These are phyloP conservation scores for Prunus campanulata DNA, from an alignment of 306 rosid species.

Conservation along the genomic window DNA sequence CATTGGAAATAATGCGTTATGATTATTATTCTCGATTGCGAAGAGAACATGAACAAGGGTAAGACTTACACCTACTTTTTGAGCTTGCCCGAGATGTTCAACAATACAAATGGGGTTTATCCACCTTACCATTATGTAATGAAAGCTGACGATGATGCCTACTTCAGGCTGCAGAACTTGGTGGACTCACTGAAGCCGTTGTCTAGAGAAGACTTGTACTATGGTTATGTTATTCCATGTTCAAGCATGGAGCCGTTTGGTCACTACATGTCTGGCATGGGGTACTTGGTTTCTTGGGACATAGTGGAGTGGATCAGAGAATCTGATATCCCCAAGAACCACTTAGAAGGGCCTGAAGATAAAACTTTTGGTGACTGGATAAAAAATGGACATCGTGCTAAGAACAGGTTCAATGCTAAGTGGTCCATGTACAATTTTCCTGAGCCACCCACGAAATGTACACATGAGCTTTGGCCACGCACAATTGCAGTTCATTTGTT, in stretches of 20 bases:
- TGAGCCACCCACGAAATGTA: slow-evolving; percentile 64
- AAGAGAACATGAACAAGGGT: slow-evolving; percentile 92
- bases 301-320: slow-evolving; percentile 74
- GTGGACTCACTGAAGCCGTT: slow-evolving; percentile 57
- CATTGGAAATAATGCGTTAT: slow-evolving; percentile 75
- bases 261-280: slow-evolving; percentile 97
- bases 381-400: slow-evolving; percentile 46
- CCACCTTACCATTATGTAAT: slow-evolving; percentile 85
- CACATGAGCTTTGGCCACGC: slow-evolving; percentile 76
- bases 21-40: slow-evolving; percentile 83
- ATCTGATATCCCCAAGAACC: slow-evolving; percentile 67
- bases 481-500: slow-evolving; percentile 91
- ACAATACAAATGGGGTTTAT: slow-evolving; percentile 28
- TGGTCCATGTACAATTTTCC: slow-evolving; percentile 94
- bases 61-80: slow-evolving; percentile 80
- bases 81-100: slow-evolving; percentile 61
- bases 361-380: slow-evolving; percentile 79
- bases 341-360: slow-evolving; percentile 81
- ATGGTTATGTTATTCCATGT: slow-evolving; percentile 88
- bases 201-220: slow-evolving; percentile 72
- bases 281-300: slow-evolving; percentile 83
- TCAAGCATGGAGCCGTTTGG: slow-evolving; percentile 83
- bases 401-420: slow-evolving; percentile 76
- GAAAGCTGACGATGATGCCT: slow-evolving; percentile 82
- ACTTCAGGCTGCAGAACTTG: slow-evolving; percentile 54